These are phyloP conservation scores for Cucurbita pepo DNA, from an alignment of 306 rosid genomes.

Conservation along the genomic window DNA sequence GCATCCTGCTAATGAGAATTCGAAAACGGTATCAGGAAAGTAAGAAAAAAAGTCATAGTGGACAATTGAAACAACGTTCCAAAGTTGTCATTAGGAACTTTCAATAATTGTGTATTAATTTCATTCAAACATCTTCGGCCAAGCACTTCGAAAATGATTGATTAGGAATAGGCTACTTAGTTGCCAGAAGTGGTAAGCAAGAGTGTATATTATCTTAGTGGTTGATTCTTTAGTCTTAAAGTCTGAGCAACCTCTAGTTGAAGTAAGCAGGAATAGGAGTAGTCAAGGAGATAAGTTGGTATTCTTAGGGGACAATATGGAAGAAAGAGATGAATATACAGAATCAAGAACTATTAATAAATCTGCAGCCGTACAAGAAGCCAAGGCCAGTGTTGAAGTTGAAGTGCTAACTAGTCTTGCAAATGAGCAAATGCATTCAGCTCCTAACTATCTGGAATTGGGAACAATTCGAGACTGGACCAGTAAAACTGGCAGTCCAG, in stretches of 20 bases:
- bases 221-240: background rate
- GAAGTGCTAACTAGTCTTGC: background rate
- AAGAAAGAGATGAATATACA: background rate
- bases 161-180: background rate
- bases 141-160: background rate
- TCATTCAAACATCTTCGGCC: background rate
- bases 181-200: background rate
- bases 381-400: background rate
- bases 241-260: background rate
- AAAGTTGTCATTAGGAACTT: background rate
- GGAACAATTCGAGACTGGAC: background rate
- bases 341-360: background rate
- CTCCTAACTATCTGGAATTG: background rate
- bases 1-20: background rate
- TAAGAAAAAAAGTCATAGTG: background rate
- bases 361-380: background rate
- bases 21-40: background rate
- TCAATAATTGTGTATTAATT: slow-evolving; percentile 4
- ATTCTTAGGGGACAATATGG: background rate
- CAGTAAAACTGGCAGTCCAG: background rate
- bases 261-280: slow-evolving; percentile 1
- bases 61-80: background rate
- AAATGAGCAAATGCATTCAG: background rate
- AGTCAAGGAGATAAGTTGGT: background rate
- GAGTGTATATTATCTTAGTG: background rate